Conservation (phyloP, 2,329 filamentous ascomycete genomes). For the Fusarium sp. region DNA sequence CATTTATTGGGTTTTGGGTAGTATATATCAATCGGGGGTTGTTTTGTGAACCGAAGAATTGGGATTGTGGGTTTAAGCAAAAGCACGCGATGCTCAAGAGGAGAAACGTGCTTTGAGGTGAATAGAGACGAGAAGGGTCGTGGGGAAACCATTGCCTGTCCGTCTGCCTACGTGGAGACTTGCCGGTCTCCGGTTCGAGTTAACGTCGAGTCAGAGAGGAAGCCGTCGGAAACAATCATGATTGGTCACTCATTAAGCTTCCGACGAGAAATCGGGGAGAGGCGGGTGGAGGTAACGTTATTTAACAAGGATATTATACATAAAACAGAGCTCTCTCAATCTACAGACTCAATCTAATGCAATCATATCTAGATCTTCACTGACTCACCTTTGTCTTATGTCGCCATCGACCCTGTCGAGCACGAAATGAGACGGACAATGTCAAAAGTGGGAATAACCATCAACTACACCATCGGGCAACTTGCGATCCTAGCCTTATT, state of each 20-base stretch:
- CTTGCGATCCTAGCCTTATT: slow-evolving; percentile 36
- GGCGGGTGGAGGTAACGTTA: slow-evolving; percentile 6
- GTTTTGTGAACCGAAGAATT: slow-evolving; percentile 27
- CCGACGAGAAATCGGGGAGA: slow-evolving; percentile 22
- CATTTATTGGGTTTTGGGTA: slow-evolving; percentile 11
- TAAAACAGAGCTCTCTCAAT: neutral
- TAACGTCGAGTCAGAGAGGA: neutral
- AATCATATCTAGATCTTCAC: neutral
- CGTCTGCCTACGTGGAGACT: neutral
- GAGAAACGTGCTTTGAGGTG: slow-evolving; percentile 16
- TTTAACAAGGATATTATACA: neutral
- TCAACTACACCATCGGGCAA: slow-evolving; percentile 23
- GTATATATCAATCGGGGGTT: slow-evolving; percentile 27
- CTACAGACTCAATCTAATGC: neutral
- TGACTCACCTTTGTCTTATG: slow-evolving; percentile 1
- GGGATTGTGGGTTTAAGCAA: neutral
- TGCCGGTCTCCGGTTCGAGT: slow-evolving; percentile 5
- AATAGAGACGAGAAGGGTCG: neutral
- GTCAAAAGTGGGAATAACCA: slow-evolving; percentile 27
- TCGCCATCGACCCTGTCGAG: slow-evolving; percentile 41
- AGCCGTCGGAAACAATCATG: slow-evolving; percentile 14
- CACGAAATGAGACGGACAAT: slow-evolving; percentile 30
- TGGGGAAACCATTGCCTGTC: neutral
- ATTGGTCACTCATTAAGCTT: slow-evolving; percentile 26
- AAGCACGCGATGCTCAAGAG: slow-evolving; percentile 23